Base-by-base conservation (phyloP, 805 yeast species). In the Wickerhamomyces queroliae region DNA sequence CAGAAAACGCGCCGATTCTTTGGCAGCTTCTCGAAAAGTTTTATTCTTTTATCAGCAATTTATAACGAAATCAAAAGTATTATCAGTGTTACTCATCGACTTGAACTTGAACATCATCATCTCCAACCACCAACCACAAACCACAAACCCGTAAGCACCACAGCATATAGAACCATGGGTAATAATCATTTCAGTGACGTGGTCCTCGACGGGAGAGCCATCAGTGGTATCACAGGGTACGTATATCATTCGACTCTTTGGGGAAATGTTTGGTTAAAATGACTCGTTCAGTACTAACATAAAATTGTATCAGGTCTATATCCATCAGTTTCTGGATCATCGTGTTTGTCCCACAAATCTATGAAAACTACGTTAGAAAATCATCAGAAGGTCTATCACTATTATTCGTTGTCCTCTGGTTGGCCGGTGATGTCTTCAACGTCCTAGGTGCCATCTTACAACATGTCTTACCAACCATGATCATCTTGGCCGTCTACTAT, bases 291-390 rank as follows among this genome's bases (percentile, higher is more conserved):
- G n/a, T n/a, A n/a, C n/a, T n/a, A n/a, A n/a, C n/a, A n/a, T n/a
- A 12, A 19, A 31, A 19, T 5, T 9, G 7, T 11, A 17, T 27
- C n/a, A 38, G 85, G 21, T 87, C 95, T 11, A 88, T 93, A 26
- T 91, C 98, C 16, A 76, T 91, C 35, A 95, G 97, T 13, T 93
- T 97, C 60, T 91, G 99, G 99, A 83, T 93, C 43, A 90, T 93
- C 36, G 99, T 91, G 15, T 91, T 93, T 69, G 95, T 95, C 28
- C 98, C 98, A 10, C 98, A 91, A 58, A 83, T 93, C 33, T 90
- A 88, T 61, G 97, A 93, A 57, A 91, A 90, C 59, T 89, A 86
- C 55, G 71, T 73, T 44, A 68, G 98, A 55, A 81, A 86, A 59
- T 79, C 89, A 26, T 80, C 95, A 7, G 97, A 93, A 40, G 97